A percentile compares a stretch with the other conserved stretches of the same genome.
Evolutionary conservation across 108 stramenopile species (phyloP).

Genomic region (Cyclotella kingstonii): DNA sequence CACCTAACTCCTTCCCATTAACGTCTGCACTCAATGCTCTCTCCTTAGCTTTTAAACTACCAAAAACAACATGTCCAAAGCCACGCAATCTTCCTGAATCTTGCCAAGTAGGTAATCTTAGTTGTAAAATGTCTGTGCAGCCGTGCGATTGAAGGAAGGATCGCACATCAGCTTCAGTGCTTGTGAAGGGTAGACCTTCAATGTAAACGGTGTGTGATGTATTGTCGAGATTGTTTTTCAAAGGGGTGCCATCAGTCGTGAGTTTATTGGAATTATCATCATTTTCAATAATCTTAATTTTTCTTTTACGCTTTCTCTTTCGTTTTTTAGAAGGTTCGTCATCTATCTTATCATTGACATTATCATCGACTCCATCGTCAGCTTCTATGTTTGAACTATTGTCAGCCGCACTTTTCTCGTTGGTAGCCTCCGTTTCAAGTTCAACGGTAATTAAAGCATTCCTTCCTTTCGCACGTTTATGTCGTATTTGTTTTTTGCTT

Average conservation of each 20-base stretch:
- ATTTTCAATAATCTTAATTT: conserved; percentile 48
- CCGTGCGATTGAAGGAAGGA: conserved; percentile 66
- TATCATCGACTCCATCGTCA: neutral
- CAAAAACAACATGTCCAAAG: conserved; percentile 93
- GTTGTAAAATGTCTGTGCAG: conserved; percentile 58
- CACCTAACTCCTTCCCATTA: conserved; percentile 69
- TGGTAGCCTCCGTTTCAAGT: neutral
- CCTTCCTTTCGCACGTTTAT: conserved; percentile 12
- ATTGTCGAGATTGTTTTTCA: conserved; percentile 15
- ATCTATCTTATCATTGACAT: conserved; percentile 24
- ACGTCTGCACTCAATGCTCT: conserved; percentile 59
- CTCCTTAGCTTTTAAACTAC: conserved; percentile 33
- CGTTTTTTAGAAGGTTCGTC: conserved; percentile 46
- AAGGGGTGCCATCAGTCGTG: neutral
- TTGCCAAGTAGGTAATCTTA: conserved; percentile 92
- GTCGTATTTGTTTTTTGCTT: conserved; percentile 21
- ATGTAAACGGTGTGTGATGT: conserved; percentile 81
- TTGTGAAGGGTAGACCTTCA: conserved; percentile 89
- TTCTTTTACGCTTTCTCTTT: conserved; percentile 68
- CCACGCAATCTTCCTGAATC: conserved; percentile 91
- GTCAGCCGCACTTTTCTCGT: conserved; percentile 1
- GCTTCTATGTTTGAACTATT: conserved; percentile 1
- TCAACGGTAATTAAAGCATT: neutral
- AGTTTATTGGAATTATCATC: neutral
- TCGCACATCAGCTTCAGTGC: conserved; percentile 64